Base-by-base conservation (phyloP, 495 filamentous ascomycete species). In the Zalerion maritima region DNA sequence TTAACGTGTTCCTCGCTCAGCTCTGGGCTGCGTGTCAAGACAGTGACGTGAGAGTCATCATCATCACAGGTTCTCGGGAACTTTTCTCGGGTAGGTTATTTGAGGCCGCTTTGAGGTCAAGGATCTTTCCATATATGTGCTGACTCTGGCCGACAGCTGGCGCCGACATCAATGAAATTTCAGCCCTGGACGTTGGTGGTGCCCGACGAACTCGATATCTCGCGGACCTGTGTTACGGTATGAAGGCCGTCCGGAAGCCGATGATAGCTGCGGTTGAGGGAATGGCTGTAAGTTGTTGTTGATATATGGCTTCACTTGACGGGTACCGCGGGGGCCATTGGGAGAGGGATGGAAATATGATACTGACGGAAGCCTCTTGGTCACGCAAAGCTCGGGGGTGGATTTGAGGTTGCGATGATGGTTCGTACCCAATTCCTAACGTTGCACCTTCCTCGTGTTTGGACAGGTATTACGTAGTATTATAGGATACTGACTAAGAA, bases 91-190 rank as follows among this genome's bases (percentile, higher is more conserved):
- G n/a, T n/a, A n/a, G n/a, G n/a, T n/a, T n/a, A n/a, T n/a, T n/a
- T n/a, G 11, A 37, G 37, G 3, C 42, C 46, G n/a, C 55, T 59
- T 28, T 54, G 44, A 13, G 52, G 55, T 50, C 26, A 14, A 45
- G 39, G 18, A 6, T 6, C 18, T 12, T 29, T 21, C 1, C 21
- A 10, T n/a, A 19, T 29, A 23, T 24, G 34, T 28, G 32, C 34
- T 19, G 21, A 29, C 29, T 2, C 5, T 13, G 16, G 6, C 17
- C 18, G 5, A 10, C 30, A 55, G 57, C 55, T 11, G 55, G 57
- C 14, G 49, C 49, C 11, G 55, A 61, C 32, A 41, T 61, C 19
- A 45, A 39, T 16, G 52, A 58, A 28, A 35, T 61, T 12, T 34
- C 39, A 2, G 26, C 43, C 17, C 37, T 58, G 14, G 35, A 46